Evolutionary conservation across 2,329 filamentous ascomycete genomes (phyloP).

Genomic region (Aspergillus sp.): DNA sequence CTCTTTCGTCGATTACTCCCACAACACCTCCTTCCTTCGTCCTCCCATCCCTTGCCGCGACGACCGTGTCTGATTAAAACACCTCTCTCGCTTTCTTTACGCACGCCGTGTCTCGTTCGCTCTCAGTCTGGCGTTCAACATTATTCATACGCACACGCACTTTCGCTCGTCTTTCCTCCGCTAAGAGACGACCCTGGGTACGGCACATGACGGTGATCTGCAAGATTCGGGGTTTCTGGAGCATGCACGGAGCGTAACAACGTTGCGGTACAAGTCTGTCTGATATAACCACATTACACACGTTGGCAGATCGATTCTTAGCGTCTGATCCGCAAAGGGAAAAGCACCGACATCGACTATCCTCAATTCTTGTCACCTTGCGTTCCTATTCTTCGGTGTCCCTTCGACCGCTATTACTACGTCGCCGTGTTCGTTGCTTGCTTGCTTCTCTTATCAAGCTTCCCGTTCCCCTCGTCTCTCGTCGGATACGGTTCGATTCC

Average conservation of each 20-base stretch:
- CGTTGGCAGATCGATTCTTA: background rate
- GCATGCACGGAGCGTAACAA: constrained; percentile 38
- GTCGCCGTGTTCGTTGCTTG: background rate
- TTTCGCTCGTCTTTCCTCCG: background rate
- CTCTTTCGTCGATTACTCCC: constrained; percentile 1
- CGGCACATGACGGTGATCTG: constrained; percentile 32
- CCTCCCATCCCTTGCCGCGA: constrained; percentile 26
- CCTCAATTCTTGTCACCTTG: constrained; percentile 29
- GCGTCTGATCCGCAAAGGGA: constrained; percentile 9
- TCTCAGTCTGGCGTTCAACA: no score
- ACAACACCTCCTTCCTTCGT: constrained; percentile 16
- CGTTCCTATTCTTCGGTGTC: constrained; percentile 14
- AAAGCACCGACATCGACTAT: constrained; percentile 6
- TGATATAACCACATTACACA: constrained; percentile 1
- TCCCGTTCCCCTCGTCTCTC: constrained; percentile 6
- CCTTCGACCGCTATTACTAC: constrained; percentile 4
- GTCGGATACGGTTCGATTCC: constrained; percentile 7
- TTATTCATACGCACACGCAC: background rate
- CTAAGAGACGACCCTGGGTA: constrained; percentile 1
- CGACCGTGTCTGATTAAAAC: constrained; percentile 22
- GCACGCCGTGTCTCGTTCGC: constrained; percentile 4
- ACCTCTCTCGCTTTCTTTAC: constrained; percentile 19
- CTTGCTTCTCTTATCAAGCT: background rate
- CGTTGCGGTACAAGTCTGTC: constrained; percentile 19
- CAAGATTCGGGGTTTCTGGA: constrained; percentile 33